phyloP scores from a whole-genome alignment of 345 rosid species.

The Raphanus sativus region DNA sequence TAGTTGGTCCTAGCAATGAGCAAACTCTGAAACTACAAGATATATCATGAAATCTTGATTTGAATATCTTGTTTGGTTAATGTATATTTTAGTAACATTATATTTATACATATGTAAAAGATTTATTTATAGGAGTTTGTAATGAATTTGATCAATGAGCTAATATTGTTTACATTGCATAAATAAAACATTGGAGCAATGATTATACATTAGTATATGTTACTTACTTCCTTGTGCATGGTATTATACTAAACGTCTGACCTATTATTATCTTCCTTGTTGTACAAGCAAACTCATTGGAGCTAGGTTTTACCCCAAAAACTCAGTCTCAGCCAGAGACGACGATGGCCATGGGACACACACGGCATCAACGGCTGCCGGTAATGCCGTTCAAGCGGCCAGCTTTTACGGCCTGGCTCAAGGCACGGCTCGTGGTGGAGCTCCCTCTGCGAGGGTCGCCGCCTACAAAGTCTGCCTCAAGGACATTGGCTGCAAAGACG shows the following conservation, averaged over 20 bases:
- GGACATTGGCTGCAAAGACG: conserved; percentile 3
- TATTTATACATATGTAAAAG: neutral
- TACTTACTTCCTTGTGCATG: neutral
- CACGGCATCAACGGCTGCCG: conserved; percentile 36
- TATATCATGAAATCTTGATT: neutral
- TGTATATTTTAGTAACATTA: neutral
- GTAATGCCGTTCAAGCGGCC: conserved; percentile 10
- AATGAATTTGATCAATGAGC: neutral
- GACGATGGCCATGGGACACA: conserved; percentile 33
- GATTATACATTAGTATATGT: neutral
- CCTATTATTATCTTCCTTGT: conserved; percentile 12
- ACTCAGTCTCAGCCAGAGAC: conserved; percentile 25
- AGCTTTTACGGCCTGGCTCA: conserved; percentile 31
- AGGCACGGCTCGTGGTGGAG: conserved; percentile 38
- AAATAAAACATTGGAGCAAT: neutral
- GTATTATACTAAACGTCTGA: neutral
- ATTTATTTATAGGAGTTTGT: neutral
- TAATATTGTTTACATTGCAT: neutral
- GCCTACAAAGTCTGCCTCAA: conserved; percentile 22
- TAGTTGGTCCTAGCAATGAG: too few relatives aligned
- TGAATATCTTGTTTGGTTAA: neutral
- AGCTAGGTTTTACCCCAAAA: conserved; percentile 30
- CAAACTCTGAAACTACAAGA: neutral
- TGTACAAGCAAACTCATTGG: conserved; percentile 28
- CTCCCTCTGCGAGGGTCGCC: conserved; percentile 28